Percentiles rank a stretch among this genome's conserved stretches.
Conservation (phyloP, 2,329 filamentous ascomycete species). For the Cryphonectria carpinicola region DNA sequence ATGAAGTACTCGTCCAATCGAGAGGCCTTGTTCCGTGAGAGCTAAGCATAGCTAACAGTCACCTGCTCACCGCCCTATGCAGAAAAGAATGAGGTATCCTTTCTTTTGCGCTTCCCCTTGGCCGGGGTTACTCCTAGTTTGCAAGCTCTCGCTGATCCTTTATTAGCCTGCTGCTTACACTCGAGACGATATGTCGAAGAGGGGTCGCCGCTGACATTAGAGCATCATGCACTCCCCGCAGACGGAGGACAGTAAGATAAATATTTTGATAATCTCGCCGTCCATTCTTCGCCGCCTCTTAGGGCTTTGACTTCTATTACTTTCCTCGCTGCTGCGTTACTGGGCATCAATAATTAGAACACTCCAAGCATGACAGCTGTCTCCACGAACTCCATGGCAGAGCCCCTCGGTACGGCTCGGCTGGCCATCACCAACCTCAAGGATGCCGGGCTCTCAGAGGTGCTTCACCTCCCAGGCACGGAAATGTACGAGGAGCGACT, state of each 20-base stretch:
- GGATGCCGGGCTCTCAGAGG: neutral
- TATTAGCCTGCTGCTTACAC: neutral
- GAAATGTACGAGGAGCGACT: conserved; percentile 3
- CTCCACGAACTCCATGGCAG: neutral
- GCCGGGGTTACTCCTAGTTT: neutral
- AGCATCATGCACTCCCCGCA: neutral
- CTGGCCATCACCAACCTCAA: neutral
- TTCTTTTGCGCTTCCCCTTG: neutral
- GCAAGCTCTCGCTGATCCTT: neutral
- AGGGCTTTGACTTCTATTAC: neutral
- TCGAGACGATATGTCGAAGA: neutral
- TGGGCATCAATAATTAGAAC: neutral
- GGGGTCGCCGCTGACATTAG: neutral
- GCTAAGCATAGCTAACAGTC: neutral
- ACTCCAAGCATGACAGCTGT: neutral
- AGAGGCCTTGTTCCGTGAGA: neutral
- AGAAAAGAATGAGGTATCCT: neutral
- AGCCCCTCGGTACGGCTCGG: neutral
- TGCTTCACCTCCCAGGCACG: conserved; percentile 1
- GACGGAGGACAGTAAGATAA: neutral
- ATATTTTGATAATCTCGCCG: neutral
- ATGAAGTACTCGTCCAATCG: neutral
- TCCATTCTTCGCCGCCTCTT: neutral
- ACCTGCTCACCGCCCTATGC: neutral
- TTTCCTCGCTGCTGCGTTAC: too few species aligned